Percentiles rank a stretch among this genome's conserved stretches.
These are phyloP conservation scores for Oryza brachyantha DNA, from an alignment of 176 grass and related monocot species.

Conservation along the genomic window DNA sequence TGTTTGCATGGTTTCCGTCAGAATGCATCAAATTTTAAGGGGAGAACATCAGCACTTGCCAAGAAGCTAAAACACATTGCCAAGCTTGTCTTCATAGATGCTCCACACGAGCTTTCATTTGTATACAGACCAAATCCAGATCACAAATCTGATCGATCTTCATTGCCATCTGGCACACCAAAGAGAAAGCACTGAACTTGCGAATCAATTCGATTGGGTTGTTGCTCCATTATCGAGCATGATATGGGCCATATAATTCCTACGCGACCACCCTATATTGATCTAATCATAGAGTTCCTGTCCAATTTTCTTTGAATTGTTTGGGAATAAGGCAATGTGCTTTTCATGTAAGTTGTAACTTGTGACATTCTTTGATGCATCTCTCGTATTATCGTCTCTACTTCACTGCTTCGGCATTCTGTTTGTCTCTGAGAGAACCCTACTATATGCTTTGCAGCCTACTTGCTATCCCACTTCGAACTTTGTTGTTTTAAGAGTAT, in stretches of 20 bases:
- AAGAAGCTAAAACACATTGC: constrained; percentile 86
- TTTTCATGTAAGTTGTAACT: too few relatives aligned
- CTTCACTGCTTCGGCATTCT: too few relatives aligned
- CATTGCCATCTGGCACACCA: constrained; percentile 23
- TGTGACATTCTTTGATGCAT: too few relatives aligned
- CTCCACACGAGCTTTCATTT: constrained; percentile 73
- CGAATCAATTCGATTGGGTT: constrained; percentile 48
- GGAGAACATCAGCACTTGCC: constrained; percentile 79
- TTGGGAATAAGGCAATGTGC: not conserved
- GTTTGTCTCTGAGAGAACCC: too few relatives aligned
- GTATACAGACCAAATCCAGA: constrained; percentile 51
- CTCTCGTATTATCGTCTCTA: too few relatives aligned
- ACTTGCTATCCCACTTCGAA: too few relatives aligned
- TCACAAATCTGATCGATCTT: constrained; percentile 8
- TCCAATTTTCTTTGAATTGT: constrained; percentile 49
- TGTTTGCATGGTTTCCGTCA: constrained; percentile 98
- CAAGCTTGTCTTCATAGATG: constrained; percentile 76
- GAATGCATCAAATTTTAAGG: constrained; percentile 84
- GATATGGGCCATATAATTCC: constrained; percentile 96
- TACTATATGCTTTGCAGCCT: too few relatives aligned
- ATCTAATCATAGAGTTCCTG: constrained; percentile 69
- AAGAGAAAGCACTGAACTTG: constrained; percentile 61
- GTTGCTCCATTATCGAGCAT: constrained; percentile 58
- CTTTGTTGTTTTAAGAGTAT: too few relatives aligned
- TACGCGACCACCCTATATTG: constrained; percentile 56